Evolutionary conservation across 345 rosid species (phyloP).

Genomic region (Rhodamnia rubescens): DNA sequence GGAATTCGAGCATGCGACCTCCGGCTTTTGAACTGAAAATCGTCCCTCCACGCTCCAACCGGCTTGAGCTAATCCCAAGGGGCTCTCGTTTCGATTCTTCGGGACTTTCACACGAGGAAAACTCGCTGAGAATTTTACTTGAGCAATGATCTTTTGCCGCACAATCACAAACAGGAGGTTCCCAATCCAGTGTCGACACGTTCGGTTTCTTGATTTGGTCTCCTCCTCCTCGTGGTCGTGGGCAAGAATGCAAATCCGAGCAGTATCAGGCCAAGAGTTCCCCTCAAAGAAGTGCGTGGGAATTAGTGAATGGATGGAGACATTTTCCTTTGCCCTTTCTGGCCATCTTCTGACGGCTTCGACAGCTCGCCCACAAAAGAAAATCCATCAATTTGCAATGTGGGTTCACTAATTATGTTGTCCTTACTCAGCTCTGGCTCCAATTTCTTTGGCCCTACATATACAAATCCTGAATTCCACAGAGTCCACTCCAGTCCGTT

Average conservation of each 20-base stretch:
- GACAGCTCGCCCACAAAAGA: not conserved
- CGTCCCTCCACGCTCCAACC: not conserved
- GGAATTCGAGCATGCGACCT: not conserved
- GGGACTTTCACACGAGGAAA: not conserved
- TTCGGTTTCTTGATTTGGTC: not conserved
- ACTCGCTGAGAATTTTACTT: not conserved
- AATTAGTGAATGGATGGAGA: not conserved
- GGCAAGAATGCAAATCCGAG: not conserved
- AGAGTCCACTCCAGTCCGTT: not conserved
- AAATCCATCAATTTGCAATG: not conserved
- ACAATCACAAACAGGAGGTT: not conserved
- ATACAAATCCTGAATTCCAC: not conserved
- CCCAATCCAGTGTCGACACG: not conserved
- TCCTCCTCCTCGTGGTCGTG: not conserved
- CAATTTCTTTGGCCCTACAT: not conserved
- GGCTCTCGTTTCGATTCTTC: not conserved
- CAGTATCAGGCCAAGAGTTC: not conserved
- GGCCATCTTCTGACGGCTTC: not conserved
- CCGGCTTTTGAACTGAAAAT: not conserved
- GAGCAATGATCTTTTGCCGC: not conserved
- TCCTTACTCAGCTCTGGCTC: not conserved
- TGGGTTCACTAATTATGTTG: not conserved
- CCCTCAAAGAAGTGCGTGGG: not conserved
- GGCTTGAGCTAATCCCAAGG: not conserved
- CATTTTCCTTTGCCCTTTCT: not conserved